These are phyloP conservation scores for Penicillium freii DNA, from an alignment of 2,329 filamentous ascomycete genomes.

Conservation along the genomic window DNA sequence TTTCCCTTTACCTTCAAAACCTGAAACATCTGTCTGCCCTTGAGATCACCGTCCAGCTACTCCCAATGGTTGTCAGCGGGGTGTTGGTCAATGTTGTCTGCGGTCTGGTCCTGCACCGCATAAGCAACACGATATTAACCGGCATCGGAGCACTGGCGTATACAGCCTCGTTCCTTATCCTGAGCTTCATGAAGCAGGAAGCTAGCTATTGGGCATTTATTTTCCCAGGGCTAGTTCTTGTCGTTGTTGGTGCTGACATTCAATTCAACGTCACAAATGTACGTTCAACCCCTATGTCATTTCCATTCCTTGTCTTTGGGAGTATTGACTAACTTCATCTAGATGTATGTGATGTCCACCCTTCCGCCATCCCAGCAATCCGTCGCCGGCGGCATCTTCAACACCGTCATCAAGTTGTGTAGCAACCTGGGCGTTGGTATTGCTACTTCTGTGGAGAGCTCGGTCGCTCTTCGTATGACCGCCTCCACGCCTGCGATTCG, in stretches of 20 bases:
- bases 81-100: conserved; percentile 63
- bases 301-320: neutral
- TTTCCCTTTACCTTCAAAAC: conserved; percentile 64
- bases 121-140: conserved; percentile 65
- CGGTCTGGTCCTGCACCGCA: conserved; percentile 59
- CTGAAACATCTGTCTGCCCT: conserved; percentile 55
- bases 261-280: conserved; percentile 70
- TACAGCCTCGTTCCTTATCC: conserved; percentile 49
- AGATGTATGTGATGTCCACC: conserved; percentile 69
- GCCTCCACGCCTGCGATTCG: conserved; percentile 19
- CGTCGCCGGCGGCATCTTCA: conserved; percentile 66
- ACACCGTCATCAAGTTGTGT: conserved; percentile 62
- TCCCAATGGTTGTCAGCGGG: conserved; percentile 65
- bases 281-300: conserved; percentile 24
- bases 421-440: conserved; percentile 61
- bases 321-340: conserved; percentile 6
- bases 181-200: conserved; percentile 56
- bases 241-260: conserved; percentile 65
- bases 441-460: conserved; percentile 46
- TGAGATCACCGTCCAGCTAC: conserved; percentile 59
- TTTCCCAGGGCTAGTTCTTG: conserved; percentile 61
- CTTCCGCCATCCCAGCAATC: conserved; percentile 63
- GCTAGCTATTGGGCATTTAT: conserved; percentile 64
- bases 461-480: conserved; percentile 20
- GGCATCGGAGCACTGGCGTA: conserved; percentile 50